These are phyloP conservation scores for Phytomonas francai DNA, from an alignment of 208 protist genomes.

Conservation along the genomic window DNA sequence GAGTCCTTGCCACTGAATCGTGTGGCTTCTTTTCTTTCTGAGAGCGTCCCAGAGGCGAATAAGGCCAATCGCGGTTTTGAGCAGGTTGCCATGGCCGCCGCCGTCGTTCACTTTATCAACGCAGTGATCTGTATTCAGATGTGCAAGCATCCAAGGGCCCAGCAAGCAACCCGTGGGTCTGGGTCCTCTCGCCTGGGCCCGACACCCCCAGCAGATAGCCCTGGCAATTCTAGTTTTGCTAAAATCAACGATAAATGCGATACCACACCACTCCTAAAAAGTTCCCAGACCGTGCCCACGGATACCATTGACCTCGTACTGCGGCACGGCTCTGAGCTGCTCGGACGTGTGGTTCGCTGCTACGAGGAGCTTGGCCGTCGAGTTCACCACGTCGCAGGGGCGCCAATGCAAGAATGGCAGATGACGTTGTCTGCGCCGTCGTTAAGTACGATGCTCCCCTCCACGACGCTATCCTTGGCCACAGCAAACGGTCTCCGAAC, in stretches of 20 bases:
- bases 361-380: conserved; percentile 13
- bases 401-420: neutral
- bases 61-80: neutral
- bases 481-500: neutral
- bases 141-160: neutral
- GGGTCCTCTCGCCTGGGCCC: neutral
- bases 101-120: conserved; percentile 3
- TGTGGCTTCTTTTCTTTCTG: conserved; percentile 10
- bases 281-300: conserved; percentile 9
- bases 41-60: neutral
- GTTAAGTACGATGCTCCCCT: neutral
- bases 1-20: conserved; percentile 7
- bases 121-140: neutral
- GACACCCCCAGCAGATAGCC: neutral
- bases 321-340: conserved; percentile 9
- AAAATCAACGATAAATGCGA: neutral
- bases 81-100: neutral
- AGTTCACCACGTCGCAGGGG: conserved; percentile 12
- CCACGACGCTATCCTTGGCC: neutral
- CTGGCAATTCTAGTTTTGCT: neutral
- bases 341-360: conserved; percentile 11
- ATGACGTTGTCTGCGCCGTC: neutral
- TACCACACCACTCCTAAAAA: neutral
- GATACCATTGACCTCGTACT: conserved; percentile 24
- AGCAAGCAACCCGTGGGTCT: neutral